A percentile compares a stretch with the other conserved stretches of the same genome.
These are phyloP conservation scores for Skeletonema marinoi DNA, from an alignment of 108 stramenopile species.

Conservation along the genomic window DNA sequence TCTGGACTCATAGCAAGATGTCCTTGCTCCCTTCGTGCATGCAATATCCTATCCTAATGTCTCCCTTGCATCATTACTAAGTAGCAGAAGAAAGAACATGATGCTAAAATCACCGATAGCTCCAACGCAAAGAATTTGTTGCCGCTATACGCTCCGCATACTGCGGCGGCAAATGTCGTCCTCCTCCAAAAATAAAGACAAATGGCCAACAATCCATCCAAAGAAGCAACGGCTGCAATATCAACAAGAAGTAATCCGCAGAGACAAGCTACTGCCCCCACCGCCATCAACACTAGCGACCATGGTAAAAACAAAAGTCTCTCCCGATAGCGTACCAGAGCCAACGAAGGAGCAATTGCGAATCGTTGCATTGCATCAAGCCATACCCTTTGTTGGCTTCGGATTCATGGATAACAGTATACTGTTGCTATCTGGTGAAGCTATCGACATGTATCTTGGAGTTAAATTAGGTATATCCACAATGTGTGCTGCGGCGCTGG, in stretches of 20 bases:
- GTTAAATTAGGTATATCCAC: conserved; percentile 93
- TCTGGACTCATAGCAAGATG: too few species aligned
- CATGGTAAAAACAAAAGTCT: not conserved
- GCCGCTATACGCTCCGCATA: not conserved
- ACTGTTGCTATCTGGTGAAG: conserved; percentile 93
- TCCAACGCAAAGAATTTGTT: not conserved
- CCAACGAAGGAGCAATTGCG: conserved; percentile 58
- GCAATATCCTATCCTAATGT: too few species aligned
- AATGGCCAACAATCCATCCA: conserved; percentile 25
- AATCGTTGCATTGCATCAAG: conserved; percentile 63
- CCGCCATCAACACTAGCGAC: conserved; percentile 11
- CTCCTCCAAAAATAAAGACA: not conserved
- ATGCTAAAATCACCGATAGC: not conserved
- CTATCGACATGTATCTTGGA: conserved; percentile 91
- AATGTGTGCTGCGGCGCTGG: conserved; percentile 95
- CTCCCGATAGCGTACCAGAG: conserved; percentile 33
- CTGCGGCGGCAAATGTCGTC: not conserved
- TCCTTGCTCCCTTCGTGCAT: too few species aligned
- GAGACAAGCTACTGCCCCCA: conserved; percentile 13
- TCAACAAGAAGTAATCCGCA: conserved; percentile 4
- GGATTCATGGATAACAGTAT: conserved; percentile 97
- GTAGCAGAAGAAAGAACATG: too few species aligned
- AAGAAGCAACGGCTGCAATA: not conserved
- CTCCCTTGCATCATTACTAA: too few species aligned
- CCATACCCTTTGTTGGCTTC: conserved; percentile 90